These are phyloP conservation scores for Phytophthora sojae DNA, from an alignment of 352 stramenopile genomes.

Conservation along the genomic window DNA sequence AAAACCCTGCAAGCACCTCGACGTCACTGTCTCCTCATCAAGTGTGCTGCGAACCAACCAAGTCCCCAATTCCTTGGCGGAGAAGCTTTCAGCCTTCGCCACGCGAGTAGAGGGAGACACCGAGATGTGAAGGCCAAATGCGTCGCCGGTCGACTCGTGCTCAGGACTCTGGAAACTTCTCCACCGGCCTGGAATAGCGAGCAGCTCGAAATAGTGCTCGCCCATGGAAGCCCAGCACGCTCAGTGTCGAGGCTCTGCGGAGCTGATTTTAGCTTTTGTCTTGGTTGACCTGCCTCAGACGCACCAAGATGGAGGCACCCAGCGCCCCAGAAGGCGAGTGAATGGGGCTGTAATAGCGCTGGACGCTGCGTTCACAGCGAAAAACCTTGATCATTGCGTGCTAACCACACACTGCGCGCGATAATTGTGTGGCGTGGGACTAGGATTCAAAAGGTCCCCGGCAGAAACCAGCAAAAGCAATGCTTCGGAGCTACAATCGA, in stretches of 20 bases:
- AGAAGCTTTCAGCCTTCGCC: background rate
- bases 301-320: background rate
- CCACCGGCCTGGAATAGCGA: slow-evolving; percentile 11
- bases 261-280: background rate
- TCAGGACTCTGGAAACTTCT: slow-evolving; percentile 10
- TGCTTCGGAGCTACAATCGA: too few relatives aligned
- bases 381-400: too few relatives aligned
- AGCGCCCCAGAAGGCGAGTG: too few relatives aligned
- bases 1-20: too few relatives aligned
- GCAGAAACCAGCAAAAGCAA: too few relatives aligned
- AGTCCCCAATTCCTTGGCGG: background rate
- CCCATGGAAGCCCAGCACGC: background rate
- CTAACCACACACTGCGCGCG: background rate
- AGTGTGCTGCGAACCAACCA: background rate
- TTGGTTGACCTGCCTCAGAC: background rate
- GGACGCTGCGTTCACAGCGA: too few relatives aligned
- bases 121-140: slow-evolving; percentile 21
- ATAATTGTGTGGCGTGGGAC: too few relatives aligned
- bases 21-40: slow-evolving; percentile 13
- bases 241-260: background rate
- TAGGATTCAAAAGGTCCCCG: too few relatives aligned
- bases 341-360: too few relatives aligned
- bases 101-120: background rate
- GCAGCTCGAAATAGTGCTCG: slow-evolving; percentile 25
- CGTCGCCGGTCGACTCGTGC: background rate